Percentiles rank a stretch among this genome's conserved stretches.
phyloP scores from a whole-genome alignment of 768 basidiomycete species.

The Tulasnella sp. region DNA sequence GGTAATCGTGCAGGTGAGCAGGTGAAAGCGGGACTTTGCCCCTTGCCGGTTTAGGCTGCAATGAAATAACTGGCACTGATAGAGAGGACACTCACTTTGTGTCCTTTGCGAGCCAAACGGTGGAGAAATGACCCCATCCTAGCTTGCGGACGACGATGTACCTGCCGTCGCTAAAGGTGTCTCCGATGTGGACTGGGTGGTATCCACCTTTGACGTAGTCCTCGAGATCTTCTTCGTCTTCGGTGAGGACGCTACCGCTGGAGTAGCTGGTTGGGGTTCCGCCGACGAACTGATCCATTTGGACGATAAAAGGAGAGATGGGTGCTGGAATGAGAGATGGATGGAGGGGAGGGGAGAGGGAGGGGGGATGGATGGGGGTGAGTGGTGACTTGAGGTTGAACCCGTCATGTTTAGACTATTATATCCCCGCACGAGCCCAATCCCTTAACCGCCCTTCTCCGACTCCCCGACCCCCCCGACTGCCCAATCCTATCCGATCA shows the following conservation, averaged over 20 bases:
- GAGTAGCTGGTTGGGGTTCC: conserved; percentile 9
- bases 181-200: conserved; percentile 32
- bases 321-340: too few relatives aligned
- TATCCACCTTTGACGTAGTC: conserved; percentile 32
- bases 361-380: neutral
- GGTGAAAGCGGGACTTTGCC: neutral
- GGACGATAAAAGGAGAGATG: neutral
- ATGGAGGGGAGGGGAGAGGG: neutral
- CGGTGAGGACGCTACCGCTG: conserved; percentile 15
- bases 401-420: neutral
- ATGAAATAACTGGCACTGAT: neutral
- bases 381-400: neutral
- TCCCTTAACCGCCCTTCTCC: neutral
- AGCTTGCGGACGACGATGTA: conserved; percentile 37
- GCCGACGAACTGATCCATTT: neutral
- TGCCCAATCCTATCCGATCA: neutral
- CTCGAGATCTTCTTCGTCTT: conserved; percentile 20
- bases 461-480: neutral
- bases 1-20: neutral
- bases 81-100: conserved; percentile 9
- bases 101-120: conserved; percentile 23
- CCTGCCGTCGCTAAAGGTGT: conserved; percentile 30
- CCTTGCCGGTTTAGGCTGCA: neutral
- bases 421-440: neutral
- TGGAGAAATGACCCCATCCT: conserved; percentile 32